These are phyloP conservation scores for Beauveria sp. DNA, from an alignment of 2,329 filamentous ascomycete species.

Conservation along the genomic window DNA sequence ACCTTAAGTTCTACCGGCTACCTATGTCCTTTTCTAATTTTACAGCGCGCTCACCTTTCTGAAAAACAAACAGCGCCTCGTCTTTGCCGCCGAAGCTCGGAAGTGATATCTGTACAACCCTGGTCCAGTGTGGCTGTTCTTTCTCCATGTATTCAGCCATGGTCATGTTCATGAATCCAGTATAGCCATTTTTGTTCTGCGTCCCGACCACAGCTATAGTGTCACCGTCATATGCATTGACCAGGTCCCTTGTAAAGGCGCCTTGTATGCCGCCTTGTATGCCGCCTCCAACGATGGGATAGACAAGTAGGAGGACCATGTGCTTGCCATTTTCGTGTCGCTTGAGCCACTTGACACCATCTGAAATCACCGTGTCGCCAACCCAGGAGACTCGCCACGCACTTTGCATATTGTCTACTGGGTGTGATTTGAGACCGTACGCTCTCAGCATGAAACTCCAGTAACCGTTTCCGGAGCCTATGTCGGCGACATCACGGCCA, in stretches of 20 bases:
- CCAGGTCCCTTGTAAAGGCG: conserved; percentile 55
- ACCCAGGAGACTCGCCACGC: conserved; percentile 65
- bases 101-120: conserved; percentile 56
- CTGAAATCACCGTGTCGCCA: conserved; percentile 52
- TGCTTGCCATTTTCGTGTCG: conserved; percentile 41
- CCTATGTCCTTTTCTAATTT: background rate
- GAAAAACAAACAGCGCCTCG: conserved; percentile 64
- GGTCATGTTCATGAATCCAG: conserved; percentile 54
- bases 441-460: conserved; percentile 64
- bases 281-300: conserved; percentile 59
- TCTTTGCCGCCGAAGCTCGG: conserved; percentile 73
- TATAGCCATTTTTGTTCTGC: conserved; percentile 68
- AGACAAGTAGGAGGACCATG: conserved; percentile 60
- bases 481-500: conserved; percentile 50
- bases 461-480: conserved; percentile 68
- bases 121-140: conserved; percentile 50
- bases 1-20: background rate
- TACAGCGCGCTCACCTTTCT: conserved; percentile 35
- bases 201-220: conserved; percentile 66
- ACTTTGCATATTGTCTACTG: conserved; percentile 61
- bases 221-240: conserved; percentile 55
- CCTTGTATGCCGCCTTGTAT: conserved; percentile 57
- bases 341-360: conserved; percentile 53
- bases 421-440: conserved; percentile 44
- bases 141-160: conserved; percentile 59